phyloP scores from a whole-genome alignment of 2,329 filamentous ascomycete species.

The Scopulariopsis brevicaulis region DNA sequence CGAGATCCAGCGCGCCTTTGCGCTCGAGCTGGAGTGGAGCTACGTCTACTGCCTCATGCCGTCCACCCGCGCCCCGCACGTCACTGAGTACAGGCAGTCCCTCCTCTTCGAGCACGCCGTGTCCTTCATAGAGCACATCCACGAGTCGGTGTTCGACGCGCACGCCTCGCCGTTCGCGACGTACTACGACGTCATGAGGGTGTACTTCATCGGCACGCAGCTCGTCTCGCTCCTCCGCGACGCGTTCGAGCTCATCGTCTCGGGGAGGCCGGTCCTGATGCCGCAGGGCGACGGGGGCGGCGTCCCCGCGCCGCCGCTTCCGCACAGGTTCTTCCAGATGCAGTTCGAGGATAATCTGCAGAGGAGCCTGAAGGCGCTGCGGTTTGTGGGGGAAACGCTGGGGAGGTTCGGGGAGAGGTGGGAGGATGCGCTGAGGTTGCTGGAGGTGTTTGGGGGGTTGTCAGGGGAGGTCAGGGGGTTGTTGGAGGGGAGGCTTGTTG shows the following conservation, averaged over 20 bases:
- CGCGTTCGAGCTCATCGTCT: constrained; percentile 43
- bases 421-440: constrained; percentile 34
- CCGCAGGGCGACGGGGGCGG: constrained; percentile 31
- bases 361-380: constrained; percentile 42
- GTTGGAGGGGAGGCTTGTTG: background rate
- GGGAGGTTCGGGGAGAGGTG: constrained; percentile 47
- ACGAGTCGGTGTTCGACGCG: constrained; percentile 51
- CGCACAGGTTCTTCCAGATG: constrained; percentile 24
- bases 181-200: constrained; percentile 77
- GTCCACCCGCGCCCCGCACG: constrained; percentile 58
- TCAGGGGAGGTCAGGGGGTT: background rate
- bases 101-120: constrained; percentile 81
- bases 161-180: constrained; percentile 60
- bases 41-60: constrained; percentile 84
- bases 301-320: constrained; percentile 40
- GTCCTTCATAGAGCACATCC: constrained; percentile 67
- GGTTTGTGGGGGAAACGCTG: constrained; percentile 40
- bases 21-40: constrained; percentile 82
- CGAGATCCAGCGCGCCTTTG: constrained; percentile 64
- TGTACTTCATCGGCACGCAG: constrained; percentile 63
- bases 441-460: constrained; percentile 1
- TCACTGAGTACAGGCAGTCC: constrained; percentile 65
- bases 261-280: constrained; percentile 28
- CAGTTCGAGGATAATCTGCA: constrained; percentile 37
- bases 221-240: constrained; percentile 50